Evolutionary conservation across 2,329 filamentous ascomycete species (phyloP).

Genomic region (Dactylella cylindrospora): DNA sequence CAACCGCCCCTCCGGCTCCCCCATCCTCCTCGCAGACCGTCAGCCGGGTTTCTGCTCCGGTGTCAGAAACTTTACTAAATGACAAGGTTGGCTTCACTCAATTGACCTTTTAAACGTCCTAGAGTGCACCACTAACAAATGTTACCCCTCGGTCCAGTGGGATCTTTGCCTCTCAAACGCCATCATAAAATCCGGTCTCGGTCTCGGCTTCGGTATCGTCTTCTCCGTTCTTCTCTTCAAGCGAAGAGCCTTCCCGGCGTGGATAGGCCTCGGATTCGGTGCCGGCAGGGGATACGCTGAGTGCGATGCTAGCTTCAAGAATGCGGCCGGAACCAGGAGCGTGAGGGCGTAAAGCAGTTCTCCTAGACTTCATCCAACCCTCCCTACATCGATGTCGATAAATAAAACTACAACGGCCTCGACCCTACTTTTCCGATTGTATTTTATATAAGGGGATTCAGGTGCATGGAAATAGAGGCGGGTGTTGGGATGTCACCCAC

Average conservation of each 20-base stretch:
- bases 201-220: slow-evolving; percentile 94
- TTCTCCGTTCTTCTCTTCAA: slow-evolving; percentile 99
- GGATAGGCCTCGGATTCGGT: slow-evolving; percentile 89
- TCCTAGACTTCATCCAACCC: too few species aligned
- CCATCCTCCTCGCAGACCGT: slow-evolving; percentile 65
- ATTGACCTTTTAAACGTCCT: neutral
- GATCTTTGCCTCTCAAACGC: slow-evolving; percentile 97
- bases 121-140: slow-evolving; percentile 9
- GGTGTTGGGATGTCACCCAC: slow-evolving; percentile 12
- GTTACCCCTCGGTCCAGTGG: slow-evolving; percentile 66
- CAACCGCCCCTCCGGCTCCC: slow-evolving; percentile 43
- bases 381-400: too few species aligned
- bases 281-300: slow-evolving; percentile 97
- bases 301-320: slow-evolving; percentile 78
- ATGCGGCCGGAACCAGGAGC: slow-evolving; percentile 34
- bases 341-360: slow-evolving; percentile 18
- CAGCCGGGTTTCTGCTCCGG: slow-evolving; percentile 71
- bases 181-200: slow-evolving; percentile 93
- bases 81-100: slow-evolving; percentile 74
- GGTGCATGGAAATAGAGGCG: neutral
- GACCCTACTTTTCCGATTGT: slow-evolving; percentile 19
- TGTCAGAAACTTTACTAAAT: slow-evolving; percentile 97
- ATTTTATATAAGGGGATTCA: slow-evolving; percentile 6
- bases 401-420: too few species aligned
- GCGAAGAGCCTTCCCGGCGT: slow-evolving; percentile 96